Percentiles rank a stretch among this genome's conserved stretches.
These are phyloP conservation scores for Talaromyces pinophilus DNA, from an alignment of 2,329 filamentous ascomycete genomes.

Conservation along the genomic window DNA sequence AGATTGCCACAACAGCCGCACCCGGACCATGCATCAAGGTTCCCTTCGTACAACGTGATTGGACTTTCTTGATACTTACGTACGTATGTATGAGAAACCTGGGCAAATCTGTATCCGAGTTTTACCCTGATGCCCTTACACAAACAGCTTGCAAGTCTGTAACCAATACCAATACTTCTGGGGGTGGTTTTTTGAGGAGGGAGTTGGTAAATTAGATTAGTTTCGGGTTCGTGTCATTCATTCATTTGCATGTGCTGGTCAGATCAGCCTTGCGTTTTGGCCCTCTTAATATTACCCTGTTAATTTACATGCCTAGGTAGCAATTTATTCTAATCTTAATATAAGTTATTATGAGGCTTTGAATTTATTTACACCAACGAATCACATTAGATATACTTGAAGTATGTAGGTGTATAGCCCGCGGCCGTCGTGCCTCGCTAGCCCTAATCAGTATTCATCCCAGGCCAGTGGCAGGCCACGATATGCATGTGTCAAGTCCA, in stretches of 20 bases:
- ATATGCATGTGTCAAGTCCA: neutral
- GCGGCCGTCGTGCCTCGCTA: neutral
- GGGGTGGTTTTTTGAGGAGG: neutral
- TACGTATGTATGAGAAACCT: neutral
- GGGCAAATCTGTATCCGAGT: neutral
- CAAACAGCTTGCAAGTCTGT: neutral
- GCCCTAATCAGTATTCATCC: neutral
- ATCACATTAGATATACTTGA: neutral
- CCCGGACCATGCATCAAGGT: neutral
- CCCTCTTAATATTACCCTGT: neutral
- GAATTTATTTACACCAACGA: neutral
- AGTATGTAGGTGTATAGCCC: neutral
- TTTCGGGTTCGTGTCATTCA: conserved; percentile 11
- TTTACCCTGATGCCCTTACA: neutral
- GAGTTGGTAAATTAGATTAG: neutral
- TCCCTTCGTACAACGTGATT: conserved; percentile 5
- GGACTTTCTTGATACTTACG: conserved; percentile 9
- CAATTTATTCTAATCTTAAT: neutral
- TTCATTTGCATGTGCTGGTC: conserved; percentile 1
- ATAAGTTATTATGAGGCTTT: neutral
- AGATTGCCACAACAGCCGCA: conserved; percentile 1
- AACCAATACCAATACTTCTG: neutral
- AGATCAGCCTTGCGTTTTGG: conserved; percentile 9
- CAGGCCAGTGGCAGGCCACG: neutral
- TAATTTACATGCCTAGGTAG: neutral